Base-by-base conservation (phyloP, 75 land plant species). In the Larix kaempferi region DNA sequence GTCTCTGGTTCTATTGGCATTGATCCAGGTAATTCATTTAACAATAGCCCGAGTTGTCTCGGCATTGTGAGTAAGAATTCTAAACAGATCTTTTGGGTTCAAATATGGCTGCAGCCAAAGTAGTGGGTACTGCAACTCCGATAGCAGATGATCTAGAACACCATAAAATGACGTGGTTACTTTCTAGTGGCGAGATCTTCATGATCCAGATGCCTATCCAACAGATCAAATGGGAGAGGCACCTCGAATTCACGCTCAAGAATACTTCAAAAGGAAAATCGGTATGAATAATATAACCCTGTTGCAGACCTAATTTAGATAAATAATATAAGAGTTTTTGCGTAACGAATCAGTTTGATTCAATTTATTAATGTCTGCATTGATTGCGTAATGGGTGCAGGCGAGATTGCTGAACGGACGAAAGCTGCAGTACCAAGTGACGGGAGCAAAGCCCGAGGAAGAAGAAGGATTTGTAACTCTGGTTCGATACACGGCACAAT, bases 381-480 rank as follows among this genome's bases (percentile, higher is more conserved):
- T 73, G 5, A 65, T 16, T 39, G 41, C 27, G 0, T n/a, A 49
- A 17, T 44, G 49, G n/a, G n/a, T 63, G 57, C 90, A 94, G 99
- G 85, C 84, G 3, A 86, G 79, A 23, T 71, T 96, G 65, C 66
- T 96, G 65, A 84, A 75, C 21, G 99, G 99, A 13, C 74, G 98
- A 37, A 86, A 89, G 77, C 71, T 92, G 78, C 93, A 89, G 71
- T 94, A 92, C 71, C 78, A 88, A 73, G 88, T 78, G 3, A 74
- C 74, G 19, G 77, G 74, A 14, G 62, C 75, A 0, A 52, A 59
- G 44, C 41, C 74, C 5, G 87, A 83, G 0, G 86, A 88, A 29
- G 99, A 96, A 59, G 93, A 90, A 21, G 90, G 91, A 0, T 96
- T 92, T 75, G 77, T 96, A 25, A 96, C 99, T 0, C 79, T 96